phyloP scores from a whole-genome alignment of 1,284 basidiomycete species.

The Puccinia brachypodii region DNA sequence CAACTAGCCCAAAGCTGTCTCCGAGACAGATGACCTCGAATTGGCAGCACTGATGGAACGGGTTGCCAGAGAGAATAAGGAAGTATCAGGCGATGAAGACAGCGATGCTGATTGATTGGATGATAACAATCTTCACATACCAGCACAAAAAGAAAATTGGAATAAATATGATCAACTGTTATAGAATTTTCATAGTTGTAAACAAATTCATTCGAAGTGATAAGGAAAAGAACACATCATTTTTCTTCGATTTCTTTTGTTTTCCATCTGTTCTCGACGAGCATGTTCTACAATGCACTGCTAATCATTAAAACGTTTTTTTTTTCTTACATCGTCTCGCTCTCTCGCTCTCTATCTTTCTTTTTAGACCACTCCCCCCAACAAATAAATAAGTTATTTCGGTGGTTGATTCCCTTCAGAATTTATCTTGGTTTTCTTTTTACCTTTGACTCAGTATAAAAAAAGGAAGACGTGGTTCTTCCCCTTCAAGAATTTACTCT shows the following conservation, averaged over 20 bases:
- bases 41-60: slow-evolving; percentile 91
- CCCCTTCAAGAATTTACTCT: too few relatives aligned
- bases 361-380: too few relatives aligned
- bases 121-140: too few relatives aligned
- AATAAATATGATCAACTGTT: neutral
- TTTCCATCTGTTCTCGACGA: neutral
- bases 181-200: neutral
- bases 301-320: too few relatives aligned
- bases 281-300: too few relatives aligned
- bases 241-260: neutral
- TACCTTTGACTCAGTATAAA: too few relatives aligned
- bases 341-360: too few relatives aligned
- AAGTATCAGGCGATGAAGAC: slow-evolving; percentile 83
- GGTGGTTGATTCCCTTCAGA: too few relatives aligned
- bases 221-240: neutral
- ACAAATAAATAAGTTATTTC: too few relatives aligned
- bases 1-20: slow-evolving; percentile 94
- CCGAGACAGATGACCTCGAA: slow-evolving; percentile 94
- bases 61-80: slow-evolving; percentile 83
- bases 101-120: slow-evolving; percentile 49
- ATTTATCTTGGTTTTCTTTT: too few relatives aligned
- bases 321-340: too few relatives aligned
- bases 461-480: too few relatives aligned
- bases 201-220: neutral
- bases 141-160: neutral